Evolutionary conservation across 2,329 filamentous ascomycete species (phyloP).

Genomic region (Zasmidium angulare): DNA sequence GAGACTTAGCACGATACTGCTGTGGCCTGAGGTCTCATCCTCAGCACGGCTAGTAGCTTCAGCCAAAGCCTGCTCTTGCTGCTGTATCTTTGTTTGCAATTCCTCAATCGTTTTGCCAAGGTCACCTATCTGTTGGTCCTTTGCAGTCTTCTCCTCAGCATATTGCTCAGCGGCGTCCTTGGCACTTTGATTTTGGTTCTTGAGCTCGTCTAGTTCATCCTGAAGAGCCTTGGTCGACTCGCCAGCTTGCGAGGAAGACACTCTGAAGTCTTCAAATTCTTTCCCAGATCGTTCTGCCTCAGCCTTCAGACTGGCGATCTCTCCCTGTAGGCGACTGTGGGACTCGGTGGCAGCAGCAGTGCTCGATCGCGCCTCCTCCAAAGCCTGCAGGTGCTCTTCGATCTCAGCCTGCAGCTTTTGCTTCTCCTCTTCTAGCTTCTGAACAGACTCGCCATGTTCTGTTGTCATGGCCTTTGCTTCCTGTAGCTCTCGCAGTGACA

Average conservation of each 20-base stretch:
- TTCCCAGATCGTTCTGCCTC: background rate
- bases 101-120: slow-evolving; percentile 21
- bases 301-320: slow-evolving; percentile 2
- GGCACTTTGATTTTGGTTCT: slow-evolving; percentile 7
- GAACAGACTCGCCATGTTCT: background rate
- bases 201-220: slow-evolving; percentile 18
- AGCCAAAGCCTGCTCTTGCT: slow-evolving; percentile 20
- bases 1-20: slow-evolving; percentile 19
- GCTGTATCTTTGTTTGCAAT: slow-evolving; percentile 21
- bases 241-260: background rate
- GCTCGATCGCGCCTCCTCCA: background rate
- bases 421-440: background rate
- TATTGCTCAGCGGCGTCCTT: slow-evolving; percentile 15
- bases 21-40: slow-evolving; percentile 12
- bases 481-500: background rate
- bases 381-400: slow-evolving; percentile 9
- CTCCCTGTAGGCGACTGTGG: slow-evolving; percentile 8
- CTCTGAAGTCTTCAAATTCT: background rate
- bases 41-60: slow-evolving; percentile 13
- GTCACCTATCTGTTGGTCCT: slow-evolving; percentile 22
- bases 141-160: slow-evolving; percentile 7
- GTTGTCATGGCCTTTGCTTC: background rate
- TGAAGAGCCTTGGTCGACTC: slow-evolving; percentile 3
- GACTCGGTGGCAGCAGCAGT: slow-evolving; percentile 6
- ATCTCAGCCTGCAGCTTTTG: slow-evolving; percentile 6